These are phyloP conservation scores for Diversispora epigaea DNA, from an alignment of 192 early-diverging fungal genomes.

Conservation along the genomic window DNA sequence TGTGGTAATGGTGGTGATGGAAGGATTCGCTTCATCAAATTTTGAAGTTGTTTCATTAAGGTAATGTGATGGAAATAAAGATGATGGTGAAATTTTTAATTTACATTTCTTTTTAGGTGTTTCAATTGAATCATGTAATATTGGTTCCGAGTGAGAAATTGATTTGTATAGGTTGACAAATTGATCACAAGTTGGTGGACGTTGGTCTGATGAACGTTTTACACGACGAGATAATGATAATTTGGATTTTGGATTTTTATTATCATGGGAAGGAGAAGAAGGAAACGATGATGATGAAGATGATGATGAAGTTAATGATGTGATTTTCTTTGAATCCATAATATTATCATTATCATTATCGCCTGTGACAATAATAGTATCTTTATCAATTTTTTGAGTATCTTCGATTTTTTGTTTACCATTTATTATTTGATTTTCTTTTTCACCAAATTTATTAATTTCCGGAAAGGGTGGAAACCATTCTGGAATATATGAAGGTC, in stretches of 20 bases:
- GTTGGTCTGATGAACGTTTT: not conserved
- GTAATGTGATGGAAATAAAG: not conserved
- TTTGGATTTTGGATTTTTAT: not conserved
- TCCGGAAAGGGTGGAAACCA: conserved; percentile 16
- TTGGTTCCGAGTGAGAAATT: not conserved
- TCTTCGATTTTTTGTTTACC: too few species aligned
- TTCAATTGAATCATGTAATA: not conserved
- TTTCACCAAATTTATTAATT: not conserved
- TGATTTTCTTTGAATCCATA: not conserved
- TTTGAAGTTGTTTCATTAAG: not conserved
- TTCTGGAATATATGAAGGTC: conserved; percentile 10
- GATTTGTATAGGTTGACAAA: not conserved
- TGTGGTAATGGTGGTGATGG: too few species aligned
- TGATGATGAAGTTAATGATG: too few species aligned
- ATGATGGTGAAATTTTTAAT: not conserved
- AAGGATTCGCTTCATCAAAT: too few species aligned
- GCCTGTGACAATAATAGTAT: too few species aligned
- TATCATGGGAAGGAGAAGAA: too few species aligned
- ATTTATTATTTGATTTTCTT: not conserved
- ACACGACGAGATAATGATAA: not conserved
- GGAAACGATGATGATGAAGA: too few species aligned
- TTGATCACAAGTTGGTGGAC: not conserved
- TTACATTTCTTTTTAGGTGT: not conserved
- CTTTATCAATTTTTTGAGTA: too few species aligned
- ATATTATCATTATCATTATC: not conserved